Base-by-base conservation (phyloP, 129 eudicot genomes). In the Flaveria linearis region DNA sequence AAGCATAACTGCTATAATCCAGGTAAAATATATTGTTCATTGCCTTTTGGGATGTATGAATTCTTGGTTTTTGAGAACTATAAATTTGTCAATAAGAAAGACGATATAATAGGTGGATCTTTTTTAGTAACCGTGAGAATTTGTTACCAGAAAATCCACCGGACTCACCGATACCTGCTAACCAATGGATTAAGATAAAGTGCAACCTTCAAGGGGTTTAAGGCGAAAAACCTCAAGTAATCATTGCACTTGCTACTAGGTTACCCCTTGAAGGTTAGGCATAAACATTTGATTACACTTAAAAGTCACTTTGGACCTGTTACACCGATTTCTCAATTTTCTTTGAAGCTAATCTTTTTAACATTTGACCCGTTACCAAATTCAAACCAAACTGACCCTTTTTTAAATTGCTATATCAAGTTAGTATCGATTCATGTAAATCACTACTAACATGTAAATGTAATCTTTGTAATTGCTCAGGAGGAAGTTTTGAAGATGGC, bases 1-100 rank as follows among this genome's bases (percentile, higher is more conserved):
- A 69, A 90, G 79, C 75, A 78, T 93, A 76, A 93, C 97, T 58
- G 20, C 89, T 13, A 9, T 84, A 46, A 82, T 93, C 46, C 96
- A 93, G 92, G 98, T 93, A 86, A 62, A 55, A 43, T 61, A 18
- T 64, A 12, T 33, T 10, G 69, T 17, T 41, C 42, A 18, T 33
- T 68, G n/a, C 43, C 47, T 25, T 53, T 80, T 30, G 36, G 20
- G 8, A 25, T 57, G 75, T 51, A 70, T 46, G 45, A 28, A 49
- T 68, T 22, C 17, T 66, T 9, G 20, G 66, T 42, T 55, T 72
- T 45, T 72, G 64, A 18, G 13, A 43, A 18, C 20, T 72, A 5
- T 5, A 28, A 71, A n/a, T 9, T 15, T 71, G 23, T 51, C 11
- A 52, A 51, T 50, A 62, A 62, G 68, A 62, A 23, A 25, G 66